Evolutionary conservation across 2,329 filamentous ascomycete species (phyloP).

Genomic region (Fonsecaea monophora): DNA sequence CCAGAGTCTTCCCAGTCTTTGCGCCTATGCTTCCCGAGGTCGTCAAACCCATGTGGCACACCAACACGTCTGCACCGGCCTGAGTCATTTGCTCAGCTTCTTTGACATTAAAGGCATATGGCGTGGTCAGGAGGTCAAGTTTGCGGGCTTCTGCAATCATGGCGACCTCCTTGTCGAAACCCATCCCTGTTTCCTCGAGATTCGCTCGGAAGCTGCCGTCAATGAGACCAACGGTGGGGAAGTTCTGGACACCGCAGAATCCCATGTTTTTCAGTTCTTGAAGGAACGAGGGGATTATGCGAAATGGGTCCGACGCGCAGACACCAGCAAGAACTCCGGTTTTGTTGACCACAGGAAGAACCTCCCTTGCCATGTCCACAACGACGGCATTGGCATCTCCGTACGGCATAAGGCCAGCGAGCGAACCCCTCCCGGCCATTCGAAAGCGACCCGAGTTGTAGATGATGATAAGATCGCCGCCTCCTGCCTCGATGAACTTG

Average conservation of each 20-base stretch:
- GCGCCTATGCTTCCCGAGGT: conserved; percentile 70
- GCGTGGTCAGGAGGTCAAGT: conserved; percentile 69
- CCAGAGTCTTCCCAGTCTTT: conserved; percentile 64
- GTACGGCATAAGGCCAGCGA: conserved; percentile 74
- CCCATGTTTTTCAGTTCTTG: conserved; percentile 66
- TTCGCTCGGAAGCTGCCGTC: conserved; percentile 71
- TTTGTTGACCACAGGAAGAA: conserved; percentile 65
- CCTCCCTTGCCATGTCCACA: conserved; percentile 72
- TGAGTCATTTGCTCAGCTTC: conserved; percentile 68
- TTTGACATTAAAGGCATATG: conserved; percentile 71
- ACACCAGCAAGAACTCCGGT: conserved; percentile 72
- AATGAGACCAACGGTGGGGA: conserved; percentile 71
- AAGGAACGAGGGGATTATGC: conserved; percentile 67
- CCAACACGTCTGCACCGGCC: conserved; percentile 71
- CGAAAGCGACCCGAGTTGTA: conserved; percentile 76
- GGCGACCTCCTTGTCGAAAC: conserved; percentile 70
- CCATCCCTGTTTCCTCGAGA: conserved; percentile 76
- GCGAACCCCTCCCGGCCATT: conserved; percentile 73
- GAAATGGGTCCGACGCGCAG: conserved; percentile 74
- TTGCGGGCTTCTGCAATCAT: conserved; percentile 67
- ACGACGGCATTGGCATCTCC: conserved; percentile 74
- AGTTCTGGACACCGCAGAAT: conserved; percentile 75
- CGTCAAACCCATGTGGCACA: conserved; percentile 73
- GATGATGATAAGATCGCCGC: conserved; percentile 72
- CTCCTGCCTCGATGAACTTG: conserved; percentile 72